Evolutionary conservation across 164 flowering plant species (phyloP).

Genomic region (Vitis cinerea): DNA sequence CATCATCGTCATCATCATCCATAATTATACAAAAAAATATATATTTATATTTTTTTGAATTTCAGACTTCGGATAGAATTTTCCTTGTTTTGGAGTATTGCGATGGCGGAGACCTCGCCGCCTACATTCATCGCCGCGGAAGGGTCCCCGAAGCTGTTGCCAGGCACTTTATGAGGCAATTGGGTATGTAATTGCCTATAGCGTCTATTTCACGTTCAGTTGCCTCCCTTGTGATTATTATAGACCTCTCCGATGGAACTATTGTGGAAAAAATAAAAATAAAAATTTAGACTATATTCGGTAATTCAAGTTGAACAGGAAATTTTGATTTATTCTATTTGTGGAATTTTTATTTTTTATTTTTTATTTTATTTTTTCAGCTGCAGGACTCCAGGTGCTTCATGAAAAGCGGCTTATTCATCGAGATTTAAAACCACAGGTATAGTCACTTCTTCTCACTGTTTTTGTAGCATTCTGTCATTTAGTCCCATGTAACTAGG

Average conservation of each 20-base stretch:
- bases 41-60: background rate
- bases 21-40: too few relatives aligned
- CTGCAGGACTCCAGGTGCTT: slow-evolving; percentile 57
- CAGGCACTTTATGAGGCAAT: slow-evolving; percentile 57
- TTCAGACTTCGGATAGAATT: slow-evolving; percentile 44
- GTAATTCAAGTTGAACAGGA: too few relatives aligned
- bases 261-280: too few relatives aligned
- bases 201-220: too few relatives aligned
- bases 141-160: slow-evolving; percentile 48
- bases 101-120: slow-evolving; percentile 59
- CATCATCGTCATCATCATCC: too few relatives aligned
- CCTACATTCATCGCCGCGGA: slow-evolving; percentile 43
- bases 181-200: slow-evolving; percentile 32
- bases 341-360: background rate
- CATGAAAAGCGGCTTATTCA: slow-evolving; percentile 54
- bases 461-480: background rate
- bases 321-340: too few relatives aligned
- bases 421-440: slow-evolving; percentile 67
- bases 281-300: too few relatives aligned
- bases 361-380: slow-evolving; percentile 26
- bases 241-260: too few relatives aligned
- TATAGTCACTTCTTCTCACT: slow-evolving; percentile 8
- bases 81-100: slow-evolving; percentile 61
- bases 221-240: background rate
- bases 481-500: too few relatives aligned